Conservation (phyloP, 495 filamentous ascomycete species). For the Melanomma pulvis-pyrius region DNA sequence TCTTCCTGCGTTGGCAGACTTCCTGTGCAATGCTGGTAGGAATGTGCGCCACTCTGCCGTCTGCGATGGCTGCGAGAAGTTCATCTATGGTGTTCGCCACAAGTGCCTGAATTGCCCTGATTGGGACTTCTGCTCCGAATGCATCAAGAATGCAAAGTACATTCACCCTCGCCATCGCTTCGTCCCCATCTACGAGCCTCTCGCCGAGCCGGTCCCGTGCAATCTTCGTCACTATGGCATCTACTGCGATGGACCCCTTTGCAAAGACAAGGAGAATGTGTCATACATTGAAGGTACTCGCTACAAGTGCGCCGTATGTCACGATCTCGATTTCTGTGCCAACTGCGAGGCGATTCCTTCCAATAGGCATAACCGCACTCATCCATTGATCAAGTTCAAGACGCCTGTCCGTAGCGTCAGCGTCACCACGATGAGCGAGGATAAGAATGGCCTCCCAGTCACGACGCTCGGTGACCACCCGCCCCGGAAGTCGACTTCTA, state of each 20-base stretch:
- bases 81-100: conserved; percentile 87
- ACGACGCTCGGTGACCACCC: conserved; percentile 67
- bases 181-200: conserved; percentile 79
- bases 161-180: conserved; percentile 88
- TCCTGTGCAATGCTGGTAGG: conserved; percentile 78
- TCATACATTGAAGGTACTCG: conserved; percentile 81
- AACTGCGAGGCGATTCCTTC: conserved; percentile 86
- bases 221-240: conserved; percentile 71
- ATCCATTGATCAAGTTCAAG: conserved; percentile 97
- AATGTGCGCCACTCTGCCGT: conserved; percentile 81
- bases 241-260: conserved; percentile 94
- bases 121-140: conserved; percentile 92
- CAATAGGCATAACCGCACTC: conserved; percentile 87
- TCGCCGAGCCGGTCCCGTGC: conserved; percentile 57
- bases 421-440: conserved; percentile 81
- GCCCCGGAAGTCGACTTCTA: conserved; percentile 52
- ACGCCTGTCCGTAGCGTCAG: conserved; percentile 86
- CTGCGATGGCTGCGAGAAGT: conserved; percentile 93
- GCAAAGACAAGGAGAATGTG: conserved; percentile 58
- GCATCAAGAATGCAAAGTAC: conserved; percentile 64
- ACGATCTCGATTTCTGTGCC: conserved; percentile 95
- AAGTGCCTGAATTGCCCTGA: conserved; percentile 98
- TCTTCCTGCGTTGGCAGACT: conserved; percentile 58
- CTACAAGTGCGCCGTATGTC: conserved; percentile 97
- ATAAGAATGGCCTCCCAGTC: conserved; percentile 62